phyloP scores from a whole-genome alignment of 495 filamentous ascomycete species.

The Daldinia loculata region DNA sequence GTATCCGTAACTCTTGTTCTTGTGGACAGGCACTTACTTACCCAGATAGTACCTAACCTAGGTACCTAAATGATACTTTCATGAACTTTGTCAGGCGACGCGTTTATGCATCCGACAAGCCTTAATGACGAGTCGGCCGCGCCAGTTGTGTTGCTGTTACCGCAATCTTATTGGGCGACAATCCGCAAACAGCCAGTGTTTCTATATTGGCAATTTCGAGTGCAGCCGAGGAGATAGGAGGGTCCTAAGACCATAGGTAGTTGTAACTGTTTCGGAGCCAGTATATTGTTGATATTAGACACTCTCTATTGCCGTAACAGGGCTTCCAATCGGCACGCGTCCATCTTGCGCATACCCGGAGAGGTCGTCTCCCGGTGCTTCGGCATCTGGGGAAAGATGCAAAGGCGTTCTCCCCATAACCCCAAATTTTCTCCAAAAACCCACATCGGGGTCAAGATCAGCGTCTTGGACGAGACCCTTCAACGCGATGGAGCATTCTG shows the following conservation, averaged over 20 bases:
- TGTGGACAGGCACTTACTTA: not conserved
- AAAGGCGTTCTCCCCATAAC: conserved; percentile 32
- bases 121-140: conserved; percentile 2
- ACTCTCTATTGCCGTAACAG: conserved; percentile 20
- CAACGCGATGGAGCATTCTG: conserved; percentile 32
- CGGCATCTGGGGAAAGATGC: conserved; percentile 41
- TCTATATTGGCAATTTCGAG: conserved; percentile 26
- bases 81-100: conserved; percentile 5
- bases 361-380: conserved; percentile 38
- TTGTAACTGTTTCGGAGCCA: conserved; percentile 20
- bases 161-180: not conserved
- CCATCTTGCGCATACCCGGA: conserved; percentile 35
- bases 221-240: conserved; percentile 10
- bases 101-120: conserved; percentile 3
- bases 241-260: conserved; percentile 1
- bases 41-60: not conserved
- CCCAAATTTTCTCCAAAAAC: conserved; percentile 39
- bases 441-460: conserved; percentile 38
- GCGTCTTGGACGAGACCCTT: conserved; percentile 32
- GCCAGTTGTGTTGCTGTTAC: not conserved
- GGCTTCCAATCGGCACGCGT: conserved; percentile 38
- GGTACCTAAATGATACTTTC: not conserved
- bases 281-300: conserved; percentile 26
- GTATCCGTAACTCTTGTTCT: not conserved
- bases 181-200: not conserved